Evolutionary conservation across 2,329 filamentous ascomycete species (phyloP).

Genomic region (Chalaropsis thielavioides): DNA sequence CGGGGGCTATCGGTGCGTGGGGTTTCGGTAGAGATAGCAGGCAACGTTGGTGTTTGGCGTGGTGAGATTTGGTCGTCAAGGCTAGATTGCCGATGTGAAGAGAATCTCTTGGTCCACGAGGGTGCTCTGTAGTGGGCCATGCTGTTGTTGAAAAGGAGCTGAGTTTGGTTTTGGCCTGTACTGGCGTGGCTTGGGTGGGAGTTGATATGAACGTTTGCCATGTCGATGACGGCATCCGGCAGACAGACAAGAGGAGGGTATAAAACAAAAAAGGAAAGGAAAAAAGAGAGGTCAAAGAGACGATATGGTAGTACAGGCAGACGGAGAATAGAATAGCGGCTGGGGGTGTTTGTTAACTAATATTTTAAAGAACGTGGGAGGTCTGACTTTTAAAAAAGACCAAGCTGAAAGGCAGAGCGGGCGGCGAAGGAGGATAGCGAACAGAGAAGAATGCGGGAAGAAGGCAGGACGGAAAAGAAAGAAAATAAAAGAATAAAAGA

Average conservation of each 20-base stretch:
- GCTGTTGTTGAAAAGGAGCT: slow-evolving; percentile 13
- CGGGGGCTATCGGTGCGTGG: background rate
- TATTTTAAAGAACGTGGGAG: background rate
- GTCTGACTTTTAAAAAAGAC: slow-evolving; percentile 1
- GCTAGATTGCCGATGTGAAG: slow-evolving; percentile 16
- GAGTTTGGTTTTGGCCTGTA: background rate
- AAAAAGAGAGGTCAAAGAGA: slow-evolving; percentile 2
- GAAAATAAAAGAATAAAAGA: background rate
- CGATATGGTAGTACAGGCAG: background rate
- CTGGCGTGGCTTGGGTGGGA: background rate
- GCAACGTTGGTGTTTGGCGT: slow-evolving; percentile 1
- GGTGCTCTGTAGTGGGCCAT: slow-evolving; percentile 14
- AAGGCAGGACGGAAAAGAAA: background rate
- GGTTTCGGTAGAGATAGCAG: background rate
- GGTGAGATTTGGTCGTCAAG: slow-evolving; percentile 14
- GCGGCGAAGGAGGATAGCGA: background rate
- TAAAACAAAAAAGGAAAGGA: background rate
- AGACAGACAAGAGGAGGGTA: background rate
- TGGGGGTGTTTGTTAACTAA: background rate
- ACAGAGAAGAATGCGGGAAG: background rate
- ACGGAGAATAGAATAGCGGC: background rate
- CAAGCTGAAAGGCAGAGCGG: background rate
- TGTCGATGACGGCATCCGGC: slow-evolving; percentile 3
- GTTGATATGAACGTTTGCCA: background rate
- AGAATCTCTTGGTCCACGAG: slow-evolving; percentile 17